Evolutionary conservation across 768 basidiomycete species (phyloP), one percentile per base, ranked within the genome.

Genomic region (Termitomyces sp.): DNA sequence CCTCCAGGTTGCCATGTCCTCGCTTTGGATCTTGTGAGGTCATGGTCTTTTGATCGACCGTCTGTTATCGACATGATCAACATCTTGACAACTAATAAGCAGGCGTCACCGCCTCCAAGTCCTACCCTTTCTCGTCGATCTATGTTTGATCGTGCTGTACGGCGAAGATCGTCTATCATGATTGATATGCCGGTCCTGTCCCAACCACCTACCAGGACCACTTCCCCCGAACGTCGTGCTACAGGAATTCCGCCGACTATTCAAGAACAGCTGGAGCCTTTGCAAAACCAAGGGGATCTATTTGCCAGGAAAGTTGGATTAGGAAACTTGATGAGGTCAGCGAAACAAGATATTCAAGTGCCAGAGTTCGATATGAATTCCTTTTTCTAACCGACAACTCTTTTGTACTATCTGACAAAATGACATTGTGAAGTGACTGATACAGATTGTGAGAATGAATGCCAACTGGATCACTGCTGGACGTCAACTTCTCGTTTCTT

Each of bases 1-100:
- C 50, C 46, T 54, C 12, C 69, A 97, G 95, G 96, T 20, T 98
- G 95, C 65, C 96, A 97, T 68, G 82, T 82, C 6, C 75, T 99
- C n/a, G 95, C 92, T 5, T 79, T 99, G 37, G 87, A 94, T 68
- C 85, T 99, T 18, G 87, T 96, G 39, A 81, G 84, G 27, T 88
- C 90, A 0, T 98, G 95, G 95, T 88, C 91, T 1, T 98, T 97
- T 68, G 89, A 90, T 53, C 80, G 87, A 46, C 92, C 94, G 36
- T 82, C 86, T 54, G 42, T 22, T 34, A 18, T 14, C 42, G 43
- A 46, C 24, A 76, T 76, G 46, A 62, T 64, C 8, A 46, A 67
- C 26, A 67, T 62, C 9, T 56, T 53, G 22, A 37, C 26, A 48
- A 16, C 61, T 41, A 54, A 58, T 48, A 50, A 59, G 39, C 50